Percentiles rank a stretch among this genome's conserved stretches.
These are phyloP conservation scores for Eucalyptus curtisii DNA, from an alignment of 345 rosid species.

Conservation along the genomic window DNA sequence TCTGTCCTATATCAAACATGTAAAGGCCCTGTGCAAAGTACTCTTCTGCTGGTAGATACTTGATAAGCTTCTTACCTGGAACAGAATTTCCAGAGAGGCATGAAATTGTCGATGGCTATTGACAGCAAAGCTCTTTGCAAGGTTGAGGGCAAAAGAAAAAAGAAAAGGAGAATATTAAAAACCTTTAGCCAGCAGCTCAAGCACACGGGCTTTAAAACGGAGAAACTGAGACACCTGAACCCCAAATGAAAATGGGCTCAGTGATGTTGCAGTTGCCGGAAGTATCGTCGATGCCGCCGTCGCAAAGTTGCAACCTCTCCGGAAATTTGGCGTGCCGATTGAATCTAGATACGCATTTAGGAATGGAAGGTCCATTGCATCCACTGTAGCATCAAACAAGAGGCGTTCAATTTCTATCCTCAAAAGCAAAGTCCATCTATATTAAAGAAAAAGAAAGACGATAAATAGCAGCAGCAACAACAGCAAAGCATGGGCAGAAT, in stretches of 20 bases:
- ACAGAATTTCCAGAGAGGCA: background rate
- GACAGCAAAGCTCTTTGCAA: background rate
- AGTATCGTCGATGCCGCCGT: slow-evolving; percentile 78
- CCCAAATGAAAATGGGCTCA: slow-evolving; percentile 73
- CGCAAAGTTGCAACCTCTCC: slow-evolving; percentile 82
- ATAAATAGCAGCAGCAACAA: background rate
- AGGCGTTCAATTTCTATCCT: background rate
- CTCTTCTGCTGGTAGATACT: slow-evolving; percentile 58
- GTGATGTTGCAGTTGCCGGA: slow-evolving; percentile 60
- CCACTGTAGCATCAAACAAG: slow-evolving; percentile 38
- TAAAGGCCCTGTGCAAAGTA: slow-evolving; percentile 60
- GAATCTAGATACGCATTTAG: slow-evolving; percentile 85
- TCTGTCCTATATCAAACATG: slow-evolving; percentile 94
- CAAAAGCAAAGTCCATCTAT: background rate
- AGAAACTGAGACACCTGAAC: slow-evolving; percentile 78
- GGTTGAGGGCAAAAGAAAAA: background rate
- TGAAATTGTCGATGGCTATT: background rate
- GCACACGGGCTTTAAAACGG: slow-evolving; percentile 58
- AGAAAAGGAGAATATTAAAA: background rate
- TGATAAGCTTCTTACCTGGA: slow-evolving; percentile 37
- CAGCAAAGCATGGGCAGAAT: background rate
- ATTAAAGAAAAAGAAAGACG: background rate
- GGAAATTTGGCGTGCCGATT: slow-evolving; percentile 68
- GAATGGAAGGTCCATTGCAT: slow-evolving; percentile 86
- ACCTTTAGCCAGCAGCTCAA: slow-evolving; percentile 56